These are phyloP conservation scores for Prunus davidiana DNA, from an alignment of 306 rosid genomes.

Conservation along the genomic window DNA sequence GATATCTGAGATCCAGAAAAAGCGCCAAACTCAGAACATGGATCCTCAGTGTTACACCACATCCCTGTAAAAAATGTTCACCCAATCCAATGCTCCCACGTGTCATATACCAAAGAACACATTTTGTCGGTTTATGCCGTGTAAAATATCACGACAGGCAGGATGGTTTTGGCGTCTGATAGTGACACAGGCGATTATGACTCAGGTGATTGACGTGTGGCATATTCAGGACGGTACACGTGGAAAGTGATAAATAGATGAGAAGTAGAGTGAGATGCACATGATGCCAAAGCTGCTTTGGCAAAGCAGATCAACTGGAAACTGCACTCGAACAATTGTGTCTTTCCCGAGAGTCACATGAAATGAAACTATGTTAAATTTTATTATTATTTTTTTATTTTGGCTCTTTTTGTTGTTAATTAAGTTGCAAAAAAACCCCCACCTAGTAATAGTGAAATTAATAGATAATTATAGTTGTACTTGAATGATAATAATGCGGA, in stretches of 20 bases:
- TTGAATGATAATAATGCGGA: too few species aligned
- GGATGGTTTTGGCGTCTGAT: too few species aligned
- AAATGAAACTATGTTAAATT: neutral
- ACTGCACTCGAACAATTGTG: neutral
- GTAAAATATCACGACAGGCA: neutral
- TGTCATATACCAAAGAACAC: neutral
- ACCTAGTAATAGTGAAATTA: too few species aligned
- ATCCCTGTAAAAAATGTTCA: fast-evolving
- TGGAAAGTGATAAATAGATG: neutral
- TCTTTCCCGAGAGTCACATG: neutral
- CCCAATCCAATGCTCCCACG: neutral
- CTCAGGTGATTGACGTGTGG: neutral
- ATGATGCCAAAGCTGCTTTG: neutral
- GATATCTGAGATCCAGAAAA: slow-evolving; percentile 34
- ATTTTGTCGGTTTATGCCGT: neutral
- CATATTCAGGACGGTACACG: neutral
- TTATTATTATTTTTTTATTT: too few species aligned
- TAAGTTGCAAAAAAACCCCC: too few species aligned
- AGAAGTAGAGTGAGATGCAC: neutral
- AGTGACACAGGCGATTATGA: neutral
- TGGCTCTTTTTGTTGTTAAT: too few species aligned
- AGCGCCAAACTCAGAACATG: slow-evolving; percentile 21
- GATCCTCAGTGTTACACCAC: neutral
- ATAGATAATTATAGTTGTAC: too few species aligned
- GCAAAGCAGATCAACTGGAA: neutral